phyloP scores from a whole-genome alignment of 805 yeast genomes.

The Barnettozyma vustinii region DNA sequence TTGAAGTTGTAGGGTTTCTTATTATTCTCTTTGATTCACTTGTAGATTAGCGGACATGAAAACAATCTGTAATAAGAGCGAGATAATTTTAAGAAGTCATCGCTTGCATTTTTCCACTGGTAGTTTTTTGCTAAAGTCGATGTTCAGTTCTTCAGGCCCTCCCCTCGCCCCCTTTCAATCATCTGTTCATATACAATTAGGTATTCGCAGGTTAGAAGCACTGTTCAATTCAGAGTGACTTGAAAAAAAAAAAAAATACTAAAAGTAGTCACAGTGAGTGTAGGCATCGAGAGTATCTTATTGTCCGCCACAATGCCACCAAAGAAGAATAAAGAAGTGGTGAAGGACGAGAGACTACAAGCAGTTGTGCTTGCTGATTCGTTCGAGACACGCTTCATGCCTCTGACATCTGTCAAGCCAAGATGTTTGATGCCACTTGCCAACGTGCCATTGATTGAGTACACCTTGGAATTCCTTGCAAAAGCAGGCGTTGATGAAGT shows the following conservation, averaged over 20 bases:
- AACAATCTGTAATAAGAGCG: too few species aligned
- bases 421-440: slow-evolving; percentile 90
- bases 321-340: slow-evolving; percentile 52
- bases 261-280: neutral
- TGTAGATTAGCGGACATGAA: too few species aligned
- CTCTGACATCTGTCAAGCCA: slow-evolving; percentile 79
- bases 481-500: slow-evolving; percentile 88
- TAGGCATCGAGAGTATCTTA: neutral
- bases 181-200: too few species aligned
- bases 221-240: neutral
- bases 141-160: too few species aligned
- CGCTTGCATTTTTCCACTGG: too few species aligned
- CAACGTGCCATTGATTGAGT: slow-evolving; percentile 89
- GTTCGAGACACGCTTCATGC: slow-evolving; percentile 88
- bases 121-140: too few species aligned
- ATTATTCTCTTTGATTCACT: too few species aligned
- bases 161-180: too few species aligned
- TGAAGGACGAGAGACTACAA: slow-evolving; percentile 72
- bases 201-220: slow-evolving; percentile 1
- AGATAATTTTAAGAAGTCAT: too few species aligned
- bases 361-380: slow-evolving; percentile 95
- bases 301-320: slow-evolving; percentile 5
- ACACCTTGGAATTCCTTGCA: slow-evolving; percentile 90
- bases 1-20: too few species aligned
- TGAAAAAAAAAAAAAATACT: neutral